phyloP scores from a whole-genome alignment of 2,329 filamentous ascomycete genomes.

The Setomelanomma holmii region DNA sequence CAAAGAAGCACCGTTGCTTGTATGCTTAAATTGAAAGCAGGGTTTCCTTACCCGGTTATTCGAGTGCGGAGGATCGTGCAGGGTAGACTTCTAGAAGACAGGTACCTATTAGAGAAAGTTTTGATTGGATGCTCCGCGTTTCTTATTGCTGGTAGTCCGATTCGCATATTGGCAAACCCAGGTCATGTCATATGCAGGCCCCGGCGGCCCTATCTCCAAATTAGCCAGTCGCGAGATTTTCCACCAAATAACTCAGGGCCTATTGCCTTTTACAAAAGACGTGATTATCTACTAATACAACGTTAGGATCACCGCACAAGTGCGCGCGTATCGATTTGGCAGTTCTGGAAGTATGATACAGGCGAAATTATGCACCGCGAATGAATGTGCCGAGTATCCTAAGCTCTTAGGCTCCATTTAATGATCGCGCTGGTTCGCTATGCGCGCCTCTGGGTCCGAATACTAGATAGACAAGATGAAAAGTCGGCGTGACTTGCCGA shows the following conservation, averaged over 20 bases:
- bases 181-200: conserved; percentile 35
- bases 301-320: not conserved
- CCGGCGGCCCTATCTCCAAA: conserved; percentile 37
- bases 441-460: no score
- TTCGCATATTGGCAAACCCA: conserved; percentile 17
- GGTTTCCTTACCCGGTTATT: conserved; percentile 10
- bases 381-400: no score
- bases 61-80: conserved; percentile 1
- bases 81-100: conserved; percentile 9
- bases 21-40: conserved; percentile 12
- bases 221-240: conserved; percentile 28
- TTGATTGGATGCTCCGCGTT: conserved; percentile 10
- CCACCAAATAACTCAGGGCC: conserved; percentile 20
- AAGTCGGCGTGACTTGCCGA: no score
- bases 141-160: conserved; percentile 5
- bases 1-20: conserved; percentile 8
- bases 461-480: no score
- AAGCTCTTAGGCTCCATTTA: no score
- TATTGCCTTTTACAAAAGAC: not conserved
- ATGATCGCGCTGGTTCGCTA: no score
- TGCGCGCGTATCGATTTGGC: not conserved
- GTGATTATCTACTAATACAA: not conserved
- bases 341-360: no score
- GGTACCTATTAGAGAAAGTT: not conserved
- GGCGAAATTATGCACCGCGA: no score